Base-by-base conservation (phyloP, 2,329 filamentous ascomycete species). In the Rutstroemia sp. region DNA sequence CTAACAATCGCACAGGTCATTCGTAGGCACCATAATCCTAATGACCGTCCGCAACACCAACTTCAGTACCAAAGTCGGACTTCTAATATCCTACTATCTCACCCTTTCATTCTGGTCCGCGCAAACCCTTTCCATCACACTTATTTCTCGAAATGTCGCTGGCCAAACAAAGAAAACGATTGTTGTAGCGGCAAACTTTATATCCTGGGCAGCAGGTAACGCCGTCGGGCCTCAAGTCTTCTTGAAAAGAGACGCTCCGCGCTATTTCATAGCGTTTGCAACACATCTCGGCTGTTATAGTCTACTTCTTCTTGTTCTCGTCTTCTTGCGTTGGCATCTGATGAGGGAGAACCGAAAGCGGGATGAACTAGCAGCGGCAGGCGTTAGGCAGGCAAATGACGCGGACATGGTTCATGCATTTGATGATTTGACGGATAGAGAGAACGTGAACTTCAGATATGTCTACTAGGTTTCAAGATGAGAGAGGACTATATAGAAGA, bases 51-150 rank as follows among this genome's bases (percentile, higher is more conserved):
- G 78, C 21, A 84, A 85, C 61, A 74, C 76, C 6, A 79, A 74
- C 45, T 75, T 76, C 38, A 70, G 78, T 8, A 83, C 81, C 39
- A 79, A 86, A 69, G 77, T 84, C 27, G 87, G 87, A 5, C 76
- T 91, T 0, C 73, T 90, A 14, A 80, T 90, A 65, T 80, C 78
- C 65, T 91, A 90, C 75, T 91, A 90, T 72, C 85, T 90, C 59
- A 85, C 83, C 0, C 76, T 89, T 17, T 88, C 84, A 5, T 91
- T 91, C 78, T 90, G 86, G 86, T 84, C 86, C 0, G 86, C 85
- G 0, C 81, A 87, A 64, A 86, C 83, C 1, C 73, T 89, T 12
- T 75, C 79, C 7, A 77, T 89, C 63, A 84, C 83, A 14, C 78
- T 89, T 71, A 76, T 75, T 3, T 72, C 76, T 3, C 75, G 76